These are phyloP conservation scores for Mucor mucedo DNA, from an alignment of 371 early-diverging fungal species.

Conservation along the genomic window DNA sequence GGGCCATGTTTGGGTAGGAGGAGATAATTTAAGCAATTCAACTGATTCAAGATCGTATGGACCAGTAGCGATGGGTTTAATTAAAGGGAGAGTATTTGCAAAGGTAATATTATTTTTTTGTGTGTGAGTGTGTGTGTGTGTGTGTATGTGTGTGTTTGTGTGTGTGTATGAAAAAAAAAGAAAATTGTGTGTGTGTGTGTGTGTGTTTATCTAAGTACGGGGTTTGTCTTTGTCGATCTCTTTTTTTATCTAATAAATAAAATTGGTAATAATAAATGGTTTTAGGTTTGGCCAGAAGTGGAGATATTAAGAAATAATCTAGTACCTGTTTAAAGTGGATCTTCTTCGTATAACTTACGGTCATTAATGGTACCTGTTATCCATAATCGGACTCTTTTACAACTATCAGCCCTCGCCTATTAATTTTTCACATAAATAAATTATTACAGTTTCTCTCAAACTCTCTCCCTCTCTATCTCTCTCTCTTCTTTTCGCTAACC, in stretches of 20 bases:
- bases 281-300: constrained; percentile 46
- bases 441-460: not conserved
- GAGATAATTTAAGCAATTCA: constrained; percentile 84
- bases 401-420: constrained; percentile 12
- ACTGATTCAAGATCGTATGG: constrained; percentile 85
- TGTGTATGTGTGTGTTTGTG: too few species aligned
- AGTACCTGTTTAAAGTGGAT: constrained; percentile 20
- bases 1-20: constrained; percentile 77
- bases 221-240: too few species aligned
- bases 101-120: constrained; percentile 45
- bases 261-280: too few species aligned
- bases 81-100: constrained; percentile 76
- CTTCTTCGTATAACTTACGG: constrained; percentile 18
- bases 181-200: too few species aligned
- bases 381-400: constrained; percentile 28
- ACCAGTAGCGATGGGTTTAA: constrained; percentile 81
- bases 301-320: constrained; percentile 32
- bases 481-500: not conserved
- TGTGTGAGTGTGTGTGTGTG: too few species aligned
- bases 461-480: not conserved
- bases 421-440: not conserved
- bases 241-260: too few species aligned
- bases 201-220: too few species aligned
- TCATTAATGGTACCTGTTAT: constrained; percentile 27
- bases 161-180: not conserved